Conservation (phyloP, 2,329 filamentous ascomycete species). For the Beauveria brongniartii region DNA sequence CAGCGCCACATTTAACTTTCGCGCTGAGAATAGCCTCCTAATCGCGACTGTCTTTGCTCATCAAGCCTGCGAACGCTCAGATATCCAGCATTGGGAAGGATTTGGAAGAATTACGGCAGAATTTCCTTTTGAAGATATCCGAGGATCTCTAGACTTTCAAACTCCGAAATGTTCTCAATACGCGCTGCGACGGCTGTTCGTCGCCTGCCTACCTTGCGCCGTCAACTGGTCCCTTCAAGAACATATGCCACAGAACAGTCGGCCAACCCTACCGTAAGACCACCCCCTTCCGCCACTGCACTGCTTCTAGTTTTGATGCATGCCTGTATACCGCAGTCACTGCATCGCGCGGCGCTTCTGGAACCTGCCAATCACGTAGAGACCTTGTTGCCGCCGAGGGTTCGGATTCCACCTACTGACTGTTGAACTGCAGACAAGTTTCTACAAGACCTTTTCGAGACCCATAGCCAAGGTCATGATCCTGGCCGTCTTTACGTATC, state of each 20-base stretch:
- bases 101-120: neutral
- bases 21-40: neutral
- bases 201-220: neutral
- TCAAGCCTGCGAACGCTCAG: neutral
- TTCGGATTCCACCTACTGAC: neutral
- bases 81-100: neutral
- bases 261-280: constrained; percentile 7
- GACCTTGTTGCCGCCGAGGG: neutral
- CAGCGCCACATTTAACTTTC: neutral
- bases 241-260: constrained; percentile 9
- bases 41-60: neutral
- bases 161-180: neutral
- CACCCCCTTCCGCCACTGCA: too few relatives aligned
- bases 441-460: constrained; percentile 68
- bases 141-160: too few relatives aligned
- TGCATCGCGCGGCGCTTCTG: neutral
- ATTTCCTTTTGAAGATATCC: too few relatives aligned
- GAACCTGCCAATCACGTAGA: neutral
- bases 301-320: too few relatives aligned
- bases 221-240: neutral
- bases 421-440: constrained; percentile 40
- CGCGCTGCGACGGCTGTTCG: neutral
- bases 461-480: constrained; percentile 68
- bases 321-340: neutral
- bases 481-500: constrained; percentile 69